A percentile compares a stretch with the other conserved stretches of the same genome.
Conservation (phyloP, 2,329 filamentous ascomycete species). For the Zymoseptoria pseudotritici region DNA sequence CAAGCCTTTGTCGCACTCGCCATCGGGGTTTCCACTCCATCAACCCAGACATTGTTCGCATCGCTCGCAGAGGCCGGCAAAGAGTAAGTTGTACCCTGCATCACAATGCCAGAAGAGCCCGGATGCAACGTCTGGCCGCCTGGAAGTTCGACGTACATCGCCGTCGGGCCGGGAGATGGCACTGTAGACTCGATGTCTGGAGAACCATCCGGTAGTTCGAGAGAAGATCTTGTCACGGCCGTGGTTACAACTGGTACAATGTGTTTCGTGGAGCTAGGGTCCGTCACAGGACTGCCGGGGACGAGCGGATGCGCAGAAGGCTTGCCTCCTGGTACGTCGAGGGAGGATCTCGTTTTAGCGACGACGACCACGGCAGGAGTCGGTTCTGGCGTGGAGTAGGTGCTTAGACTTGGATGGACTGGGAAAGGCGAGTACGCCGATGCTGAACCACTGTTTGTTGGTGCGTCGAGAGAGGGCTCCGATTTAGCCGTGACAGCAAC, state of each 20-base stretch:
- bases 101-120: slow-evolving; percentile 3
- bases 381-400: background rate
- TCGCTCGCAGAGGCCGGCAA: slow-evolving; percentile 1
- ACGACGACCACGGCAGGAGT: background rate
- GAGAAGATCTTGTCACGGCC: background rate
- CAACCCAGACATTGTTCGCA: background rate
- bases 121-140: slow-evolving; percentile 13
- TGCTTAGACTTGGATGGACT: background rate
- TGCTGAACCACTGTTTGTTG: background rate
- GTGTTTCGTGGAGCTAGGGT: background rate
- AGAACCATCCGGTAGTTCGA: background rate
- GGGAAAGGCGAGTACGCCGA: background rate
- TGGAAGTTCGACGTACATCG: slow-evolving; percentile 1
- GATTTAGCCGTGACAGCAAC: background rate
- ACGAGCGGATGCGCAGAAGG: no score
- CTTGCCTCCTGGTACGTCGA: background rate
- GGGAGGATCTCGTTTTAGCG: background rate
- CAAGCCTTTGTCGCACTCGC: background rate
- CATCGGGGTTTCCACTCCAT: background rate
- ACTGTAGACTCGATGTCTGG: background rate
- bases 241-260: background rate
- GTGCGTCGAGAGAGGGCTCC: background rate
- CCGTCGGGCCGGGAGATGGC: background rate
- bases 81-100: slow-evolving; percentile 7
- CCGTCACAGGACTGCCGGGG: no score